These are phyloP conservation scores for Aspergillus fructus DNA, from an alignment of 2,329 filamentous ascomycete species.

Conservation along the genomic window DNA sequence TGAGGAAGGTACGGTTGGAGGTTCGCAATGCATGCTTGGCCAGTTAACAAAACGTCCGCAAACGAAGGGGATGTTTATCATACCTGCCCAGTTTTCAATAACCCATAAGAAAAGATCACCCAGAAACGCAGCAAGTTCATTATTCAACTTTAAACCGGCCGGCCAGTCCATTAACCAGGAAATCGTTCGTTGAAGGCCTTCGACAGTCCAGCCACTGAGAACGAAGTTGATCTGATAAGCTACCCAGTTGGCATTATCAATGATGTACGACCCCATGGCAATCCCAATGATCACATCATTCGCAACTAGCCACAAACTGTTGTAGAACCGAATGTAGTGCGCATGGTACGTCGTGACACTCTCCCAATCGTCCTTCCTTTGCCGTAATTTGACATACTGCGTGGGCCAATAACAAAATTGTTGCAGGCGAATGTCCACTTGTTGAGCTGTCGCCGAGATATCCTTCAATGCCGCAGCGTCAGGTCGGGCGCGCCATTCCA, in stretches of 20 bases:
- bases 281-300: constrained; percentile 99
- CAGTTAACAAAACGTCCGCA: constrained; percentile 1
- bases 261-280: constrained; percentile 91
- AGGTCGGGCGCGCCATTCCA: constrained; percentile 82
- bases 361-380: constrained; percentile 87
- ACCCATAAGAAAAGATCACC: constrained; percentile 98
- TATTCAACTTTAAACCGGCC: constrained; percentile 91
- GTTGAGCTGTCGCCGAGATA: constrained; percentile 92
- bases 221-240: constrained; percentile 75
- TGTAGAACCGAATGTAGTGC: constrained; percentile 98
- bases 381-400: constrained; percentile 88
- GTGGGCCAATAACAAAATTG: constrained; percentile 99
- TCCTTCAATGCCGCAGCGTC: constrained; percentile 87
- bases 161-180: constrained; percentile 96
- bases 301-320: constrained; percentile 95
- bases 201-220: constrained; percentile 79
- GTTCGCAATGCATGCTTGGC: constrained; percentile 68
- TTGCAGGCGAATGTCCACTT: constrained; percentile 93
- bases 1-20: constrained; percentile 78
- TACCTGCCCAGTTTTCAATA: constrained; percentile 94
- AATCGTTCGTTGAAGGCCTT: constrained; percentile 84
- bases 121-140: constrained; percentile 86
- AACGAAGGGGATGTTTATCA: constrained; percentile 18
- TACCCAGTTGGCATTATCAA: constrained; percentile 87
- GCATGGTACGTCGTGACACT: constrained; percentile 94